phyloP scores from a whole-genome alignment of 1,284 basidiomycete species.

The Rhodotorula sp. region DNA sequence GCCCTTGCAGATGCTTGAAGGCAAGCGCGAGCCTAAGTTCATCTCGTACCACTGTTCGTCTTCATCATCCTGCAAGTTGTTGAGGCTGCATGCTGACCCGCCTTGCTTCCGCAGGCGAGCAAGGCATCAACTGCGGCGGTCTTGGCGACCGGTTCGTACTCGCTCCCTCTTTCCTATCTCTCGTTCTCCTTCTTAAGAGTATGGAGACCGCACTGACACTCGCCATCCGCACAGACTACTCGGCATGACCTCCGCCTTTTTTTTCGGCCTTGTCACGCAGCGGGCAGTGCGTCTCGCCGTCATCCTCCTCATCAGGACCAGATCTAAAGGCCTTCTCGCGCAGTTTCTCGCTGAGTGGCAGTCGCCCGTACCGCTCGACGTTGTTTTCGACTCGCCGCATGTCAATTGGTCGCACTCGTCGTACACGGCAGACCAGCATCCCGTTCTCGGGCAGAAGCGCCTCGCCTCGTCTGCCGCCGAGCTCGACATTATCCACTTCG shows the following conservation, averaged over 20 bases:
- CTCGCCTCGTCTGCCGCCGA: slow-evolving; percentile 19
- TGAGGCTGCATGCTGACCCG: no score
- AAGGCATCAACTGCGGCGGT: slow-evolving; percentile 36
- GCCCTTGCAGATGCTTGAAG: slow-evolving; percentile 20
- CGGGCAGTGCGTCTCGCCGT: slow-evolving; percentile 5
- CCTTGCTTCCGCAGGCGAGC: slow-evolving; percentile 3
- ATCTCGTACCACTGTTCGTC: slow-evolving; percentile 31
- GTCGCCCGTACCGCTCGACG: slow-evolving; percentile 34
- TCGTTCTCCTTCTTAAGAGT: not conserved
- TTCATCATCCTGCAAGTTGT: fast-evolving
- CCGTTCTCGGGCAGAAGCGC: slow-evolving; percentile 15
- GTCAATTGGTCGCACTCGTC: slow-evolving; percentile 34
- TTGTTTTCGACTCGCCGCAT: slow-evolving; percentile 34
- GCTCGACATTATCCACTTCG: slow-evolving; percentile 37
- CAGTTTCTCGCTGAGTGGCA: slow-evolving; percentile 39
- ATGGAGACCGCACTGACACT: not conserved
- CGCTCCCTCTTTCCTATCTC: not conserved
- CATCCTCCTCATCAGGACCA: not conserved
- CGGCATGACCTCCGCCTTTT: slow-evolving; percentile 37
- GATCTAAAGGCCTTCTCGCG: not conserved
- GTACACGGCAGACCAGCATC: slow-evolving; percentile 17
- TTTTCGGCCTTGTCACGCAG: slow-evolving; percentile 32
- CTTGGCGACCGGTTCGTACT: slow-evolving; percentile 35
- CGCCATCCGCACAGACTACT: slow-evolving; percentile 6
- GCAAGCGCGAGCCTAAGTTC: slow-evolving; percentile 26